phyloP scores from a whole-genome alignment of 352 stramenopile species.

The Lagenidium giganteum region DNA sequence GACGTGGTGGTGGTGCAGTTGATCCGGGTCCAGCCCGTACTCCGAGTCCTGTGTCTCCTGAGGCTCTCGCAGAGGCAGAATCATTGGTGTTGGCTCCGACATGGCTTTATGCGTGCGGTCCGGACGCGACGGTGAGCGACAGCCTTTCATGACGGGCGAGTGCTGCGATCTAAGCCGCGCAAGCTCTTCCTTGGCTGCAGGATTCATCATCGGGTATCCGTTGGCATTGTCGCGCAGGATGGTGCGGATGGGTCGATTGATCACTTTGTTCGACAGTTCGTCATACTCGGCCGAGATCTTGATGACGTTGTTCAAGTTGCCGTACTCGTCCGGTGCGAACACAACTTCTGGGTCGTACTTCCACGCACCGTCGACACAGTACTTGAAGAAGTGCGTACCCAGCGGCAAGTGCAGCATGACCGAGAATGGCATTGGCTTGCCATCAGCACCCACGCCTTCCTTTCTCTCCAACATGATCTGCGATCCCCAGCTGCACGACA shows the following conservation, averaged over 20 bases:
- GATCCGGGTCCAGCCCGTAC: constrained; percentile 60
- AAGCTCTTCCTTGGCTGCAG: constrained; percentile 50
- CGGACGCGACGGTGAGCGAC: constrained; percentile 3
- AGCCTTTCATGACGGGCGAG: constrained; percentile 18
- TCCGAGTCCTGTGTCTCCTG: constrained; percentile 61
- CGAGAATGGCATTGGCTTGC: constrained; percentile 15
- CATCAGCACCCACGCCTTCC: too few species aligned
- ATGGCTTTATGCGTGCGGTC: constrained; percentile 12
- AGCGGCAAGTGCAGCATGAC: constrained; percentile 57
- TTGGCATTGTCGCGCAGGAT: constrained; percentile 58
- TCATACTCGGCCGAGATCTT: constrained; percentile 32
- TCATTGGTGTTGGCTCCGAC: constrained; percentile 22
- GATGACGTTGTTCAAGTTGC: constrained; percentile 88
- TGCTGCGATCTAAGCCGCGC: constrained; percentile 54
- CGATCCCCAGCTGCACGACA: constrained; percentile 57
- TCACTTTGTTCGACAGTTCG: constrained; percentile 29
- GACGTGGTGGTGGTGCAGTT: constrained; percentile 18
- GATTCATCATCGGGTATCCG: constrained; percentile 70
- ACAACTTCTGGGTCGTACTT: constrained; percentile 81
- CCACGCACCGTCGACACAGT: constrained; percentile 72
- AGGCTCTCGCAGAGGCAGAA: constrained; percentile 31
- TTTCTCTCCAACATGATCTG: constrained; percentile 68
- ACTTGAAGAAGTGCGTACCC: constrained; percentile 77
- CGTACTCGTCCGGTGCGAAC: constrained; percentile 78
- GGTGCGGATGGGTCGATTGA: constrained; percentile 58